Base-by-base conservation (phyloP, 257 asterid genomes). In the Nicotiana knightiana region DNA sequence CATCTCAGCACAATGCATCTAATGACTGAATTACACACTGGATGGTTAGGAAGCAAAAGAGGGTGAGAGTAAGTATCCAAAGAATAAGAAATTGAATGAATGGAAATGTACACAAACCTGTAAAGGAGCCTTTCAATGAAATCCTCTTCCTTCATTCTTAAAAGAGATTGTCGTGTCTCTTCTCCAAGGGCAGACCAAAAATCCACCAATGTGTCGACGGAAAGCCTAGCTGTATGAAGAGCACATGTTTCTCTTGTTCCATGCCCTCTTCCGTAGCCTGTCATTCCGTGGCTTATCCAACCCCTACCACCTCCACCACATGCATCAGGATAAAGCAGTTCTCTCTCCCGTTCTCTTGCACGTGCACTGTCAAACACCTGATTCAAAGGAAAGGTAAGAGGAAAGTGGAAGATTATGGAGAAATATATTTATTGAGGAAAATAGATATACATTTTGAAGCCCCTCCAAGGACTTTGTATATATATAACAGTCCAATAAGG, bases 221-320 rank as follows among this genome's bases (percentile, higher is more conserved):
- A 94, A 84, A 96, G 93, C 81, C 95, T 89, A 83, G 99, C 97
- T 82, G 98, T 96, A 86, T 96, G 99, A 84, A 96, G 98, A 46
- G 99, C 99, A 85, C 99, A 94, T 12, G 98, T 92, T 88, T 96
- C 99, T 85, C 99, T 92, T 18, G 97, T 92, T 82, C 97, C 99
- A 84, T 93, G 97, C 77, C 89, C 96, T 90, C 98, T 90, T 37
- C 97, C 97, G 85, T 93, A 93, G 81, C 94, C 92, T 58, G 87
- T 86, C 85, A 89, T 81, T 85, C 97, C 98, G 90, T 94, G 99
- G 88, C 98, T 94, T 86, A 92, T 92, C 99, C 99, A 96, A 85
- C 99, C 99, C 85, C 99, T 89, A 75, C 94, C 97, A 86, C 97
- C 97, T 86, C 98, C 99, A 24, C 99, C 99, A 86, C 99, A 96